Evolutionary conservation across 345 rosid genomes (phyloP), one percentile per base, ranked within the genome.

Genomic region (Rhodomyrtus tomentosa): DNA sequence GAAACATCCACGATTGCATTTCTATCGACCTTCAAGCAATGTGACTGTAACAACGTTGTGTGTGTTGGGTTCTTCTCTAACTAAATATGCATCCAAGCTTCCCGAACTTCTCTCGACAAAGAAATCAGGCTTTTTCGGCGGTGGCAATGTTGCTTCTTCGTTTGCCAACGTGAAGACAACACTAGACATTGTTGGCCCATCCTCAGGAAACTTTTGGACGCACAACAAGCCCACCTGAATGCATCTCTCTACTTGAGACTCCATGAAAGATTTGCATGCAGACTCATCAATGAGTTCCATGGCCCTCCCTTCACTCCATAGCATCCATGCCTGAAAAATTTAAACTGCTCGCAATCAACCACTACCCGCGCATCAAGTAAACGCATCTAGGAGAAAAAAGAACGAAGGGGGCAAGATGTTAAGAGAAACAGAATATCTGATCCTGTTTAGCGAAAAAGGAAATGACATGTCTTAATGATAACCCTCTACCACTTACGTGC

Each of bases 61-160:
- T 58, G 72, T 13, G 21, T 6, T 27, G 72, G 72, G 8, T 58
- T 14, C 72, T 58, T 58, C 72, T 20, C 7, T 27, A 58, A 27
- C 2, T 58, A 58, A 3, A 14, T 6, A 6, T 0, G 20, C 73
- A 59, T 59, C 2, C 2, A 38, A 59, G 21, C 73, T 27, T 6
- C 21, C 38, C 5, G 73, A 58, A 58, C 84, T 80, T 81, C 82
- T 82, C 21, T 83, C 36, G 16, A 55, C 27, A 32, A 82, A 56
- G 29, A 86, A 89, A 4, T 87, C 86, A 9, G 88, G 88, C 6
- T 51, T 85, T 53, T 89, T 83, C 5, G 91, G 88, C 58, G 72
- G 55, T 58, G 87, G 85, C 18, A 86, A 40, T 5, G 55, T 20
- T 53, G 55, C 55, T 53, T 4, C 55, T 53, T 53, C 55, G 7